Conservation (phyloP, 202 grass and related monocot species). For the Carex arenaria region DNA sequence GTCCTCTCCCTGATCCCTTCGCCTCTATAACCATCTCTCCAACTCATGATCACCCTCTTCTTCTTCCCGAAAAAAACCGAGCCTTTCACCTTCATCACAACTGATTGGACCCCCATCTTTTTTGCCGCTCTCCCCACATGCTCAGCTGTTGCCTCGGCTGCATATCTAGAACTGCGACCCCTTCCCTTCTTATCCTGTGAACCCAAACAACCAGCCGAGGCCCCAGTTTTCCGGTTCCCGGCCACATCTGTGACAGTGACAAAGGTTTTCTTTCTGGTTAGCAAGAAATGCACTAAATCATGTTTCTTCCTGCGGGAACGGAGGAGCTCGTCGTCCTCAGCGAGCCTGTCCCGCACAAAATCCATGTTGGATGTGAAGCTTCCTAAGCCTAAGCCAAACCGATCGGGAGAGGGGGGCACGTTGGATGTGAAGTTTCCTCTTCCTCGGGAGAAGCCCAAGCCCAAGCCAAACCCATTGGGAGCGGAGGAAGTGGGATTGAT, state of each 20-base stretch:
- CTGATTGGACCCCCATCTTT: conserved; percentile 47
- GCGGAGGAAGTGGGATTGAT: conserved; percentile 13
- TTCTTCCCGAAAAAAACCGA: conserved; percentile 31
- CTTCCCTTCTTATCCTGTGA: conserved; percentile 37
- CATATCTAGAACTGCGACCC: conserved; percentile 34
- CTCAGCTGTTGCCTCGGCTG: conserved; percentile 36
- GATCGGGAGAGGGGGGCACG: conserved; percentile 17
- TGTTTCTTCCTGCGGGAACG: conserved; percentile 41
- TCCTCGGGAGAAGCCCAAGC: background rate
- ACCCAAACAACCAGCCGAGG: conserved; percentile 39
- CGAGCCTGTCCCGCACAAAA: conserved; percentile 39
- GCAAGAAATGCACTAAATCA: background rate
- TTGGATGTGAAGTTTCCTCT: conserved; percentile 24
- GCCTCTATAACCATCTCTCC: conserved; percentile 42
- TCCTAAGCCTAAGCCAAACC: conserved; percentile 13
- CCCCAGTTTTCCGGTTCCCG: conserved; percentile 38
- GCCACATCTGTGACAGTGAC: conserved; percentile 34
- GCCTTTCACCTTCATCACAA: conserved; percentile 43
- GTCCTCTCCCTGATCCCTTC: conserved; percentile 32
- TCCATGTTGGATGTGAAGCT: conserved; percentile 42
- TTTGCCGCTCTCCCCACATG: conserved; percentile 33
- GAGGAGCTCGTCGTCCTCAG: conserved; percentile 61
- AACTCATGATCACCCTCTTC: conserved; percentile 43
- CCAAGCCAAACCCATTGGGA: conserved; percentile 1
- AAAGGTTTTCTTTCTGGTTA: conserved; percentile 40